Base-by-base conservation (phyloP, 331 rosid genomes). In the Phaseolus coccineus region DNA sequence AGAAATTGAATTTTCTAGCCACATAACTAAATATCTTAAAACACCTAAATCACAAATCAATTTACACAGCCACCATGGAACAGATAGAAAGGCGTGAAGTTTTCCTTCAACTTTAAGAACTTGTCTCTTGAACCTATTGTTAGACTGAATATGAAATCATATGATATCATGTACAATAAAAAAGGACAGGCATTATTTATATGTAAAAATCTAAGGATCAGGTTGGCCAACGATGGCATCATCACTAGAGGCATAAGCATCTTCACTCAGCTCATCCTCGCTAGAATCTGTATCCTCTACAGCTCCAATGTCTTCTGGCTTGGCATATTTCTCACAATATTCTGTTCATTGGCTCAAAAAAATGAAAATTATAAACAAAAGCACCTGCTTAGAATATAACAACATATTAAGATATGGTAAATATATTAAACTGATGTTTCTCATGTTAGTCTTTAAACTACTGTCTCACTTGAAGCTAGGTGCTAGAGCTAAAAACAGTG, bases 181-280 rank as follows among this genome's bases (percentile, higher is more conserved):
- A 71, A 58, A 65, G 72, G 78, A 69, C 44, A 40, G 68, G 37
- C 79, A 57, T 55, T 58, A 74, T 9, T 55, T 58, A 74, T 9
- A 56, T 64, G 53, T 52, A 13, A 74, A 42, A 63, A 40, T 42
- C 84, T 89, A 92, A 35, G 86, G 96, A 89, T 92, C 97, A 65
- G 96, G 96, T 73, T 87, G 67, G 28, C 95, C 97, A 2, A 89
- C 95, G 24, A 88, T 81, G 37, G 57, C 94, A 0, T 92, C 97
- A 16, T 89, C 98, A 74, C 88, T 81, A 48, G 95, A 89, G 77
- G 86, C 87, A 76, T 85, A 89, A 56, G 87, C 97, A 78, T 88
- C 97, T 83, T 91, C 98, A 77, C 92, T 91, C 83, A 84, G 83
- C 85, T 94, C 97, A 73, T 89, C 98, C 4, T 92, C 95, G 39